These are phyloP conservation scores for Schizosaccharomyces lindneri DNA, from an alignment of 805 yeast species.

Conservation along the genomic window DNA sequence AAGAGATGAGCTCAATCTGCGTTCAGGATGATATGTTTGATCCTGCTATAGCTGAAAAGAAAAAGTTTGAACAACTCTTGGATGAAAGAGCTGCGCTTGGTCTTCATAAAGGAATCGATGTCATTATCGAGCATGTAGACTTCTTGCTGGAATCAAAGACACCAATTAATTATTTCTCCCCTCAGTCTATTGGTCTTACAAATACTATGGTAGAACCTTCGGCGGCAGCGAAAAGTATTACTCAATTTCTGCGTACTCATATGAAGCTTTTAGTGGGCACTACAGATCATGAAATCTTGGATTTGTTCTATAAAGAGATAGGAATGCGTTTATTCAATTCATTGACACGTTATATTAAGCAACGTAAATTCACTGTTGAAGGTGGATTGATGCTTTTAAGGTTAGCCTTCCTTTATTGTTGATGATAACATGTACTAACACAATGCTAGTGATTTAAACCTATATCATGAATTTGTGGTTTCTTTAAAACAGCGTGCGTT, in stretches of 20 bases:
- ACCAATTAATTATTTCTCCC: neutral
- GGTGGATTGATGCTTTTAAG: conserved; percentile 35
- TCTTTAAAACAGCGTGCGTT: conserved; percentile 29
- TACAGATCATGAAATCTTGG: conserved; percentile 69
- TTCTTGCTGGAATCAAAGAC: conserved; percentile 18
- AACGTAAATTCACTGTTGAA: conserved; percentile 41
- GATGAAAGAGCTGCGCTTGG: conserved; percentile 88
- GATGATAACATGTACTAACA: too few relatives aligned
- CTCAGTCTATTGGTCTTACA: neutral
- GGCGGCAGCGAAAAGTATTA: conserved; percentile 27
- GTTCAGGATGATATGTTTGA: conserved; percentile 58
- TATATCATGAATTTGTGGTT: conserved; percentile 43
- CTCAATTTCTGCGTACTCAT: conserved; percentile 6
- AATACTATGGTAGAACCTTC: conserved; percentile 24
- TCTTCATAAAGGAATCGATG: conserved; percentile 72
- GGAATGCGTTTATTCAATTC: conserved; percentile 64
- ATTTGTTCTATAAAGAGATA: conserved; percentile 81
- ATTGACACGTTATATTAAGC: conserved; percentile 52
- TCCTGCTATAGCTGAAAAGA: conserved; percentile 53
- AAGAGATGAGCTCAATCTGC: conserved; percentile 45
- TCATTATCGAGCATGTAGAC: conserved; percentile 59
- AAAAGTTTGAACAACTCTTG: conserved; percentile 51
- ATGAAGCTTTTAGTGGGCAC: conserved; percentile 31
- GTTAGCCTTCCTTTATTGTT: conserved; percentile 17
- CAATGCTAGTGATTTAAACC: conserved; percentile 39